phyloP scores from a whole-genome alignment of 805 yeast genomes.

The Wickerhamomyces alni region DNA sequence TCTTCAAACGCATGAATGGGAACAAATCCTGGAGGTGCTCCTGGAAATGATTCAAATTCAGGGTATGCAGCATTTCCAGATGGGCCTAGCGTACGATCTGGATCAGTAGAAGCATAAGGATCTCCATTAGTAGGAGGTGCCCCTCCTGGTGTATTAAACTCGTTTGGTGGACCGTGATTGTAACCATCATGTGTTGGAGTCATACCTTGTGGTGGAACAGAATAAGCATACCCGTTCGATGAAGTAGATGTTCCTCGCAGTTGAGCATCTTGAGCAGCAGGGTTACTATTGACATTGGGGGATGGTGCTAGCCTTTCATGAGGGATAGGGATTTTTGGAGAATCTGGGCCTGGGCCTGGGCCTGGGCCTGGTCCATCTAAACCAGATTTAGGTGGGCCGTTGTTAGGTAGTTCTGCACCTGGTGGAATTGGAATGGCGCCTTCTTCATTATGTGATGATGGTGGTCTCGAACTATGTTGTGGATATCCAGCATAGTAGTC shows the following conservation, averaged over 20 bases:
- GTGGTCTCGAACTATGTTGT: background rate
- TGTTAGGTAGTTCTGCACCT: background rate
- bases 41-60: slow-evolving; percentile 1
- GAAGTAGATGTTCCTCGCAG: too few species aligned
- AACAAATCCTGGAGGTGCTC: background rate
- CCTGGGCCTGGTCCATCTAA: too few species aligned
- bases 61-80: background rate
- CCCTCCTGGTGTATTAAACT: background rate
- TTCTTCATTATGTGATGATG: background rate
- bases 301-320: too few species aligned
- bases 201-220: background rate
- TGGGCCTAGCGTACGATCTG: background rate
- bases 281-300: too few species aligned
- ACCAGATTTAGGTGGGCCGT: background rate
- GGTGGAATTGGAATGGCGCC: background rate
- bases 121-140: background rate
- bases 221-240: background rate
- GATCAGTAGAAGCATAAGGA: background rate
- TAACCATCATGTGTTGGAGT: background rate
- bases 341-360: too few species aligned
- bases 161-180: background rate
- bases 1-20: background rate
- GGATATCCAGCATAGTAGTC: background rate
- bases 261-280: too few species aligned
- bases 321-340: too few species aligned